phyloP scores from a whole-genome alignment of 306 rosid genomes.

The Aeschynomene evenia region DNA sequence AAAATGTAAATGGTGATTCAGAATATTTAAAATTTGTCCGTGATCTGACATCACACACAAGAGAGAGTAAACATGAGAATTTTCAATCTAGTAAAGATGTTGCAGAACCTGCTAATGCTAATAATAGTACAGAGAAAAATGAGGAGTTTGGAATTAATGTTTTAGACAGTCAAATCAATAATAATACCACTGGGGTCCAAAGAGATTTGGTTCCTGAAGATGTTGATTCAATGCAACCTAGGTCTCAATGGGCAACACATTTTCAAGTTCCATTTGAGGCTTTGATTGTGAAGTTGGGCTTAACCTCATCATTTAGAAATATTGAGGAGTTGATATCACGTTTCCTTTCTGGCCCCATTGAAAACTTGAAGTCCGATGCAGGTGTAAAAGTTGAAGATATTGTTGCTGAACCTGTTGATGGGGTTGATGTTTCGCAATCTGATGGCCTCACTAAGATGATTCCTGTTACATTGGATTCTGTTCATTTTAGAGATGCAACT shows the following conservation, averaged over 20 bases:
- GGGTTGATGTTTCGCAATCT: slow-evolving; percentile 42
- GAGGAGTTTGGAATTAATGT: slow-evolving; percentile 33
- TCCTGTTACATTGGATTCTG: slow-evolving; percentile 82
- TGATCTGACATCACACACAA: slow-evolving; percentile 32
- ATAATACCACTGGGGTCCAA: slow-evolving; percentile 29
- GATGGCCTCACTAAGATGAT: slow-evolving; percentile 51
- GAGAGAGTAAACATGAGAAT: slow-evolving; percentile 39
- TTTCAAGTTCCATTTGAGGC: slow-evolving; percentile 40
- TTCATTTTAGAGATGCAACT: slow-evolving; percentile 77
- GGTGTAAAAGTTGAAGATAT: slow-evolving; percentile 50
- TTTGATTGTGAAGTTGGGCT: slow-evolving; percentile 36
- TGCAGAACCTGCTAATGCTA: slow-evolving; percentile 29
- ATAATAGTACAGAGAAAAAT: slow-evolving; percentile 34
- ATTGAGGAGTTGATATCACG: slow-evolving; percentile 38
- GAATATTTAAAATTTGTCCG: slow-evolving; percentile 23
- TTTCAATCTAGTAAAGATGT: slow-evolving; percentile 22
- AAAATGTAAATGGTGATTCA: slow-evolving; percentile 28
- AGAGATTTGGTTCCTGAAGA: slow-evolving; percentile 35
- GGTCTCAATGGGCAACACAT: slow-evolving; percentile 26
- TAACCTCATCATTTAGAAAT: slow-evolving; percentile 43
- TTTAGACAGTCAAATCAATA: slow-evolving; percentile 29
- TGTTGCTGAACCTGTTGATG: slow-evolving; percentile 51
- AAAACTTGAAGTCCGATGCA: slow-evolving; percentile 45
- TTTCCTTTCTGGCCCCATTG: slow-evolving; percentile 40
- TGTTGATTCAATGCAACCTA: slow-evolving; percentile 37